A percentile compares a stretch with the other conserved stretches of the same genome.
Conservation (phyloP, 495 filamentous ascomycete genomes). For the Penicillium ochrochloron region DNA sequence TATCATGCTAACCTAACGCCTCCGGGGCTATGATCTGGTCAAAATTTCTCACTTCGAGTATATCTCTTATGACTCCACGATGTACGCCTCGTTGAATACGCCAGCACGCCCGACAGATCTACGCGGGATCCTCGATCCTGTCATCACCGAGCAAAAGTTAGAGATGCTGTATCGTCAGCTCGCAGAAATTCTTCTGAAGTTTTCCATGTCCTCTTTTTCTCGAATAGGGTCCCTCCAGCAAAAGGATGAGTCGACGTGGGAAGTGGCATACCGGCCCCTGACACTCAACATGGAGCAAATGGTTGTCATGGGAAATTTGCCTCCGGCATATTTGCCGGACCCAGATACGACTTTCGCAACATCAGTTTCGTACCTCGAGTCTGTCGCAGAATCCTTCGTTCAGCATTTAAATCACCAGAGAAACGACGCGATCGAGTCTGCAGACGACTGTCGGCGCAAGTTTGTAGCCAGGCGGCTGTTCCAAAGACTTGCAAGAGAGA, state of each 20-base stretch:
- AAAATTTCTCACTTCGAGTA: not conserved
- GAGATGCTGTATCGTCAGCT: conserved; percentile 10
- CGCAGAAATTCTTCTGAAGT: conserved; percentile 10
- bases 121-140: conserved; percentile 9
- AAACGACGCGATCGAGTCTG: conserved; percentile 18
- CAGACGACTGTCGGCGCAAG: conserved; percentile 14
- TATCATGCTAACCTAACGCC: not conserved
- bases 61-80: conserved; percentile 20
- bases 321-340: conserved; percentile 11
- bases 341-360: conserved; percentile 4
- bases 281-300: conserved; percentile 20
- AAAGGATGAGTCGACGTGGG: conserved; percentile 8
- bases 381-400: conserved; percentile 9
- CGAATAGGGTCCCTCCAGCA: conserved; percentile 15
- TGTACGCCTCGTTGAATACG: conserved; percentile 15
- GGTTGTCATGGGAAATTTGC: conserved; percentile 12
- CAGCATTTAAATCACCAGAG: conserved; percentile 13
- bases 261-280: conserved; percentile 16
- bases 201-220: conserved; percentile 9
- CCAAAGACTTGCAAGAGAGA: not conserved
- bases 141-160: conserved; percentile 9
- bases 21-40: not conserved
- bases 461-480: not conserved
- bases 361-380: conserved; percentile 15
- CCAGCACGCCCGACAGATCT: conserved; percentile 6